Percentiles rank a stretch among this genome's conserved stretches.
Evolutionary conservation across 371 early-diverging fungal genomes (phyloP).

Genomic region (Mortierella sp.): DNA sequence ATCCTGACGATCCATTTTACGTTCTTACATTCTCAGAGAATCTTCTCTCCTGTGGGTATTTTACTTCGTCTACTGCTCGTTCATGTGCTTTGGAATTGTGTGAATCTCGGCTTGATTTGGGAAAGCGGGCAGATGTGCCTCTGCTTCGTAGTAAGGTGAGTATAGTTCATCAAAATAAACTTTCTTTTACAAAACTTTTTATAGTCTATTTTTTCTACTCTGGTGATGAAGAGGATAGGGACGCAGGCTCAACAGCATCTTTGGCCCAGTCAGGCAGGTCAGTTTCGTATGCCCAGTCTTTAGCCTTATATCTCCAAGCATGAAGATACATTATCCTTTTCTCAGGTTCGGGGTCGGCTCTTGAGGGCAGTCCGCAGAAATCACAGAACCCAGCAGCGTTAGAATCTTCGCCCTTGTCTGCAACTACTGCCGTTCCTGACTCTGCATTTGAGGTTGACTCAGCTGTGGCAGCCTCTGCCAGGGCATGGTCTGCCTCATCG

Average conservation of each 20-base stretch:
- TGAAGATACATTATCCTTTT: constrained; percentile 87
- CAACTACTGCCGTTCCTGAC: constrained; percentile 20
- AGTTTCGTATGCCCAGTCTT: constrained; percentile 81
- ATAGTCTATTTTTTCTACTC: too few species aligned
- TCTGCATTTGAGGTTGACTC: not conserved
- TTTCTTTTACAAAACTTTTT: too few species aligned
- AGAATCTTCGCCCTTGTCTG: constrained; percentile 62
- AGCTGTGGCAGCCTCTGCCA: constrained; percentile 23
- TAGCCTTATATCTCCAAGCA: constrained; percentile 78
- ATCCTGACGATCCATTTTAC: too few species aligned
- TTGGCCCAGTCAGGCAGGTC: constrained; percentile 83
- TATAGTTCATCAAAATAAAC: too few species aligned
- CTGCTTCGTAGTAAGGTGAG: too few species aligned
- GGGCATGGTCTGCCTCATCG: constrained; percentile 40
- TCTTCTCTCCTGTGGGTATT: too few species aligned
- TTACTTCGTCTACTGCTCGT: too few species aligned
- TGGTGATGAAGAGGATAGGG: too few species aligned
- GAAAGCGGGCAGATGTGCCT: too few species aligned
- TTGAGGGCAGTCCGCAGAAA: constrained; percentile 34
- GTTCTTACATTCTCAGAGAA: too few species aligned
- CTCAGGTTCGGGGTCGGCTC: constrained; percentile 72
- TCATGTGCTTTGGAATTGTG: too few species aligned
- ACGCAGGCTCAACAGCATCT: constrained; percentile 17
- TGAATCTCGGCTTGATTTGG: too few species aligned
- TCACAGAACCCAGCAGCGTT: constrained; percentile 51